phyloP scores from a whole-genome alignment of 1,139 yeast species.

The Candida sanyaensis region DNA sequence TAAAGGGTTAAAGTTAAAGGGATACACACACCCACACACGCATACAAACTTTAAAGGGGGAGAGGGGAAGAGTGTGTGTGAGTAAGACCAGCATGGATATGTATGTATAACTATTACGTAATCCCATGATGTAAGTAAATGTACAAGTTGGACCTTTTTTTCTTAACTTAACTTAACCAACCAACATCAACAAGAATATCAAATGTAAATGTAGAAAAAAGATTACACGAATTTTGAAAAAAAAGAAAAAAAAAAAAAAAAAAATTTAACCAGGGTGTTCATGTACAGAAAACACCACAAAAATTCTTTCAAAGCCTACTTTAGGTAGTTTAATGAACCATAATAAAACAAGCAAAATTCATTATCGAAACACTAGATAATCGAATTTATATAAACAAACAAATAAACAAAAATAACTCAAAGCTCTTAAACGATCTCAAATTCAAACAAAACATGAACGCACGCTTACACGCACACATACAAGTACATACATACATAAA shows the following conservation, averaged over 20 bases:
- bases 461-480: too few relatives aligned
- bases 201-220: background rate
- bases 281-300: background rate
- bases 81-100: too few relatives aligned
- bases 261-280: background rate
- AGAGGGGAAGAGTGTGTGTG: background rate
- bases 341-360: background rate
- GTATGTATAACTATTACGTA: too few relatives aligned
- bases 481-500: too few relatives aligned
- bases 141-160: too few relatives aligned
- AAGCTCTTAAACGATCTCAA: background rate
- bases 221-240: background rate
- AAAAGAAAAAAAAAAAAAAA: too few relatives aligned
- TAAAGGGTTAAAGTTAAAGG: background rate
- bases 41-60: too few relatives aligned
- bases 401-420: background rate
- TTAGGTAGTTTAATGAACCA: background rate
- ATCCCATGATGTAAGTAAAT: too few relatives aligned
- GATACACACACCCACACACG: too few relatives aligned
- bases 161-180: too few relatives aligned
- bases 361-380: background rate
- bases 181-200: too few relatives aligned
- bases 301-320: background rate
- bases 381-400: background rate
- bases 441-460: too few relatives aligned